A percentile compares a stretch with the other conserved stretches of the same genome.
These are phyloP conservation scores for Colletotrichum sp. DNA, from an alignment of 2,329 filamentous ascomycete genomes.

Conservation along the genomic window DNA sequence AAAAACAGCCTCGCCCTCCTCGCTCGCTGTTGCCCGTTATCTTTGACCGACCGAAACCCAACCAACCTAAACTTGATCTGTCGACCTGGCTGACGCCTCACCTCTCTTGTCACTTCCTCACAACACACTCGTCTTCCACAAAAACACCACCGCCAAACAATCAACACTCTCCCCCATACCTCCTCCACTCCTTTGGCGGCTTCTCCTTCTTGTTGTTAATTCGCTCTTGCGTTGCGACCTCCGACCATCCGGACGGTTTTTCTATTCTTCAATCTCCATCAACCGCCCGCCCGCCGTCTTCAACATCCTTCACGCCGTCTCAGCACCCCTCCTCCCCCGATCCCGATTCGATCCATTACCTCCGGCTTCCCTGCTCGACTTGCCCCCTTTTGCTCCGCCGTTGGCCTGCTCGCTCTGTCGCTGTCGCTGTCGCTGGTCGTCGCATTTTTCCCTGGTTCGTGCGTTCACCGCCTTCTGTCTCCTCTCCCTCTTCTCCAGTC, in stretches of 20 bases:
- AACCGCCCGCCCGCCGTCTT: neutral
- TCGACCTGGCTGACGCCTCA: conserved; percentile 12
- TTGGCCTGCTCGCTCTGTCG: neutral
- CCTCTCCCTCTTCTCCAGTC: conserved; percentile 18
- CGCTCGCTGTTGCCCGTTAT: conserved; percentile 5
- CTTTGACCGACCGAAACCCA: neutral
- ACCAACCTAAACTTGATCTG: conserved; percentile 7
- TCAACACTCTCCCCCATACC: neutral
- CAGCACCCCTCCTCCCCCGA: neutral
- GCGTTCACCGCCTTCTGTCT: conserved; percentile 20
- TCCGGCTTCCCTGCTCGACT: conserved; percentile 14
- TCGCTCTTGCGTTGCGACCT: neutral
- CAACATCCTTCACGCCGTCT: neutral
- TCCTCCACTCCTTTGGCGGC: conserved; percentile 15
- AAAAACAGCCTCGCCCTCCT: neutral
- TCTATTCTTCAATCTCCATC: neutral
- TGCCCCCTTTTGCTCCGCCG: conserved; percentile 11
- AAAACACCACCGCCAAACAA: neutral
- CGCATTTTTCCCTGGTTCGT: conserved; percentile 19
- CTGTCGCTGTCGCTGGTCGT: conserved; percentile 17
- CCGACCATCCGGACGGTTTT: neutral
- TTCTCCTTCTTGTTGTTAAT: conserved; percentile 11
- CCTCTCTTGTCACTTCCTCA: neutral
- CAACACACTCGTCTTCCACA: neutral
- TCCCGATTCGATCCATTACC: conserved; percentile 14